Conservation (phyloP, 495 filamentous ascomycete genomes). For the Xanthoparmelia taractica region DNA sequence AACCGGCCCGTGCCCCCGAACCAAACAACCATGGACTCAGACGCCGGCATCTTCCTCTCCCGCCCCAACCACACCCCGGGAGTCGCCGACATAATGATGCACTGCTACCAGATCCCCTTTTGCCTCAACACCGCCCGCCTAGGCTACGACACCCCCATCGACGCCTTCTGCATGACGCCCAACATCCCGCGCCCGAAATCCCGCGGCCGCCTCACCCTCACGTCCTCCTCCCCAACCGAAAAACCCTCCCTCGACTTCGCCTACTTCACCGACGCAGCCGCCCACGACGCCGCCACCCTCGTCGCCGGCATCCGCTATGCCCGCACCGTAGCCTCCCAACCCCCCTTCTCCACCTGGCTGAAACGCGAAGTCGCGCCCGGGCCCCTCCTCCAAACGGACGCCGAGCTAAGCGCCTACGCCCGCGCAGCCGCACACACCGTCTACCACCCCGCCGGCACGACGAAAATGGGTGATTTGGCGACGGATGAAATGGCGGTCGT, state of each 20-base stretch:
- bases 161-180: conserved; percentile 88
- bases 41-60: conserved; percentile 76
- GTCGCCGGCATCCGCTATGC: conserved; percentile 70
- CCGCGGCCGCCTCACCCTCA: conserved; percentile 63
- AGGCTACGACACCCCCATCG: conserved; percentile 62
- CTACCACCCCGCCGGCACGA: conserved; percentile 79
- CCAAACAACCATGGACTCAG: conserved; percentile 79
- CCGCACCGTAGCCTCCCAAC: conserved; percentile 58
- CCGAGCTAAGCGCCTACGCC: conserved; percentile 66
- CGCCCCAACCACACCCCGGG: conserved; percentile 57
- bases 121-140: conserved; percentile 63
- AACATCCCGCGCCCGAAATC: conserved; percentile 80
- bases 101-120: conserved; percentile 85
- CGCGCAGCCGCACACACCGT: conserved; percentile 72
- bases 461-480: conserved; percentile 69
- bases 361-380: conserved; percentile 73
- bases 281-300: conserved; percentile 73
- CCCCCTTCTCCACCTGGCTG: conserved; percentile 72
- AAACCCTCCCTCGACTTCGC: conserved; percentile 81
- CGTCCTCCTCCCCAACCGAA: conserved; percentile 58
- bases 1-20: conserved; percentile 64
- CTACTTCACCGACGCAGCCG: conserved; percentile 79
- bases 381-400: conserved; percentile 57
- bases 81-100: conserved; percentile 82
- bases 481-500: conserved; percentile 60